Evolutionary conservation across 2,329 filamentous ascomycete genomes (phyloP), one percentile per base, ranked within the genome.

Genomic region (Alternaria metachromatica): DNA sequence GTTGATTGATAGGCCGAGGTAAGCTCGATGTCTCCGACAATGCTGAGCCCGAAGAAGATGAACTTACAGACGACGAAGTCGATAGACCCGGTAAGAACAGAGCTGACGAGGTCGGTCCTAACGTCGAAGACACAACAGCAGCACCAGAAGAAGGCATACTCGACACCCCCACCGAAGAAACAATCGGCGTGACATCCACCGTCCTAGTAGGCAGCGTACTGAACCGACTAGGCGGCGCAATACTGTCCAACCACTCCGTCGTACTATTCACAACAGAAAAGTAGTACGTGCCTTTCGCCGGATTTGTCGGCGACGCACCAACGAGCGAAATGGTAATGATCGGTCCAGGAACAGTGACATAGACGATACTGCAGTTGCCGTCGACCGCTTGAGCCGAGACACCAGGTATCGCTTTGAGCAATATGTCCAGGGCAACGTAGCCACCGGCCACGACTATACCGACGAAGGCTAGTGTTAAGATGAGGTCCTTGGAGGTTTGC

Each of bases 291-390:
- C 72, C 76, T 23, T 65, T 65, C 18, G 68, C 72, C 37, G 74
- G 68, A 53, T 76, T 68, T 2, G 67, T 67, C 5, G 73, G 67
- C 1, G 65, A 71, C 9, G 68, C 66, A 9, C 61, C 70, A 25
- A 78, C 71, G 7, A 78, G 70, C 6, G 76, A 77, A 2, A 78
- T 69, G 4, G 76, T 77, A n/a, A 77, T 72, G 55, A 78, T 72
- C 0, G 74, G 74, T 2, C 75, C 76, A 5, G 76, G 76, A 9
- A 78, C 61, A 8, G 76, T 78, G 30, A 78, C 72, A 46, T 78
- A 78, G 58, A 76, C 72, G 41, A 78, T 53, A 44, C 73, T 78
- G 63, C 77, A 79, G 48, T 73, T 67, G 5, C 65, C 51, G 9
- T 69, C 68, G n/a, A 64, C 37, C 5, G 60, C 65, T 26, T 77